Evolutionary conservation across 345 rosid species (phyloP).

Genomic region (Hirschfeldia incana): DNA sequence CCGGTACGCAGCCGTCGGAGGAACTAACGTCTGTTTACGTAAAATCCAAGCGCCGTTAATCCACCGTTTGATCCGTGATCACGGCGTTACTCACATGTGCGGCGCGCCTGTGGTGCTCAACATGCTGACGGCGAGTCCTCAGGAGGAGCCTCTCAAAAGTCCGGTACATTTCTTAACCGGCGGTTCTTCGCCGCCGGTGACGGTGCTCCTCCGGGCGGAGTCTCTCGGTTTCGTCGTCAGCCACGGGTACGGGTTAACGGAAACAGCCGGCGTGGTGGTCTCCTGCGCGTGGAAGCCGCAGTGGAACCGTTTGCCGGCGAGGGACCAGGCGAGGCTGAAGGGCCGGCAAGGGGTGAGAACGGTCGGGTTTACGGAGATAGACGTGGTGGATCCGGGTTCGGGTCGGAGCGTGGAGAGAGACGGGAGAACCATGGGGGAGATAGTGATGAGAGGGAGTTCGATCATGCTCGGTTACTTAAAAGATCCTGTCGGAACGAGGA

Average conservation of each 20-base stretch:
- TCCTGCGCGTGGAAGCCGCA: constrained; percentile 73
- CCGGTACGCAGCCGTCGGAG: constrained; percentile 96
- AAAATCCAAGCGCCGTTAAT: constrained; percentile 54
- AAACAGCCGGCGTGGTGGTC: constrained; percentile 59
- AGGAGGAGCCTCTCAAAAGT: constrained; percentile 28
- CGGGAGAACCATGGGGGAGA: constrained; percentile 59
- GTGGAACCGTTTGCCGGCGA: constrained; percentile 65
- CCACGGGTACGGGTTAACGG: constrained; percentile 80
- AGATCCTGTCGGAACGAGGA: constrained; percentile 54
- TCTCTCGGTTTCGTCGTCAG: constrained; percentile 63
- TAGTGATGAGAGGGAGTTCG: constrained; percentile 59
- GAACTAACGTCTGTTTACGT: constrained; percentile 70
- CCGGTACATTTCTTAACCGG: constrained; percentile 70
- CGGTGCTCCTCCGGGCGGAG: constrained; percentile 57
- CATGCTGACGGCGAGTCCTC: constrained; percentile 52
- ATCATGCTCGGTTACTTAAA: constrained; percentile 79
- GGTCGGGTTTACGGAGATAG: constrained; percentile 44
- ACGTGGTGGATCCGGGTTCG: constrained; percentile 51
- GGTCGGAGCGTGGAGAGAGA: constrained; percentile 51
- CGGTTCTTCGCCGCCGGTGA: constrained; percentile 82
- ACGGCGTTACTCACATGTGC: constrained; percentile 80
- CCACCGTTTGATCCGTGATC: constrained; percentile 48
- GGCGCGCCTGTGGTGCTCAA: constrained; percentile 85
- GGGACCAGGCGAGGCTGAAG: constrained; percentile 59
- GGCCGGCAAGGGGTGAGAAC: constrained; percentile 69